Percentiles rank a stretch among this genome's conserved stretches.
These are phyloP conservation scores for Ilex aquifolium DNA, from an alignment of 257 asterid species.

Conservation along the genomic window DNA sequence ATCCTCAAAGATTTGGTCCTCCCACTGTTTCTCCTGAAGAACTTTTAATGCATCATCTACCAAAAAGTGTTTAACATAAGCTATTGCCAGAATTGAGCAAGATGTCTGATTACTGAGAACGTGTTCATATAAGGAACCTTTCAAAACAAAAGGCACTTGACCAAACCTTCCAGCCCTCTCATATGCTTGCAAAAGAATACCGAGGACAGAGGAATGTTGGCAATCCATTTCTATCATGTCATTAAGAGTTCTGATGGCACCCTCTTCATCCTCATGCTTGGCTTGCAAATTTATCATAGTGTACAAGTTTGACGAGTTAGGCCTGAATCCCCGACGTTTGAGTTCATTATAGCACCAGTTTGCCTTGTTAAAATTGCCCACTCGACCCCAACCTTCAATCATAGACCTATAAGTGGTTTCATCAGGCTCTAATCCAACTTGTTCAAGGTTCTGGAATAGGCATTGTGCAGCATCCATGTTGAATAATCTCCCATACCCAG, in stretches of 20 bases:
- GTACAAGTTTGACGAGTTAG: slow-evolving; percentile 66
- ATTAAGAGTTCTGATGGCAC: slow-evolving; percentile 35
- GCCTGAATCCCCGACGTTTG: slow-evolving; percentile 55
- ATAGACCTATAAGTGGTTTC: slow-evolving; percentile 84
- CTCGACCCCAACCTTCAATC: slow-evolving; percentile 94
- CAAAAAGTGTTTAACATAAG: slow-evolving; percentile 56
- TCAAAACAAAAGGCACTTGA: slow-evolving; percentile 41
- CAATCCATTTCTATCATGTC: slow-evolving; percentile 75
- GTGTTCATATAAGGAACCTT: slow-evolving; percentile 54
- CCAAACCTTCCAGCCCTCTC: slow-evolving; percentile 59
- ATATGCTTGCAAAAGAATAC: slow-evolving; percentile 63
- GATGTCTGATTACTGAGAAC: slow-evolving; percentile 52
- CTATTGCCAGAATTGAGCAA: slow-evolving; percentile 60
- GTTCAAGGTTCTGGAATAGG: slow-evolving; percentile 43
- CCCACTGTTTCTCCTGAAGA: slow-evolving; percentile 59
- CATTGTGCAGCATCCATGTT: slow-evolving; percentile 54
- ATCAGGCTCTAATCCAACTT: slow-evolving; percentile 58
- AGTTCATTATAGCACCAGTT: slow-evolving; percentile 47
- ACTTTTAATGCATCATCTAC: slow-evolving; percentile 60
- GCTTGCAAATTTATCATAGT: slow-evolving; percentile 86
- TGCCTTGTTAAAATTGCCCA: slow-evolving; percentile 43
- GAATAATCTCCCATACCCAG: slow-evolving; percentile 75
- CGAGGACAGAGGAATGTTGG: slow-evolving; percentile 62
- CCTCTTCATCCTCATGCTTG: slow-evolving; percentile 54
- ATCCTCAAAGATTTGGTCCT: slow-evolving; percentile 70